Evolutionary conservation across 2,329 filamentous ascomycete species (phyloP).

Genomic region (Ceratocystis colombiana): DNA sequence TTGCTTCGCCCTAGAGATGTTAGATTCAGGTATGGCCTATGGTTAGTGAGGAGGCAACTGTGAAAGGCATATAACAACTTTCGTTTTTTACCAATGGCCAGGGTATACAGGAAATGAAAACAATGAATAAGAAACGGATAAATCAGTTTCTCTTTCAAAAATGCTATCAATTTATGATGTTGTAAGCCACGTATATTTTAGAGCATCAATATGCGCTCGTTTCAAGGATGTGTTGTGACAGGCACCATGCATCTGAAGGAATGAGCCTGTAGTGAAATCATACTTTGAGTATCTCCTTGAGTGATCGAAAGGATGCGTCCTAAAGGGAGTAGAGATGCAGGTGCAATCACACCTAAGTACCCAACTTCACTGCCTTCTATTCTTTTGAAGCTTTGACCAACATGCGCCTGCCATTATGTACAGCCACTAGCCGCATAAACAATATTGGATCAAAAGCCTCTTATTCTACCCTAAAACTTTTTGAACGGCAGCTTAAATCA

Average conservation of each 20-base stretch:
- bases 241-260: background rate
- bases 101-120: constrained; percentile 15
- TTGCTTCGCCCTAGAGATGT: constrained; percentile 50
- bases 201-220: background rate
- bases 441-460: background rate
- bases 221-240: background rate
- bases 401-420: background rate
- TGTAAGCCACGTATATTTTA: background rate
- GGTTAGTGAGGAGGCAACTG: constrained; percentile 2
- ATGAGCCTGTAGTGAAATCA: background rate
- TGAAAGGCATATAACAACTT: constrained; percentile 6
- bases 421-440: background rate
- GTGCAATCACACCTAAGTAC: background rate
- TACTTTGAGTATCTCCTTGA: background rate
- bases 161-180: background rate
- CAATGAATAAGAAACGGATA: background rate
- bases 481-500: background rate
- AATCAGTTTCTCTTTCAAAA: background rate
- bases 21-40: constrained; percentile 7
- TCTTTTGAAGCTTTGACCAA: background rate
- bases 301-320: constrained; percentile 2
- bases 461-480: background rate
- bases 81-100: constrained; percentile 15
- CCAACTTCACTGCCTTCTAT: background rate
- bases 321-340: constrained; percentile 1